These are phyloP conservation scores for Chalciporus piperatoides DNA, from an alignment of 1,284 basidiomycete species.

Conservation along the genomic window DNA sequence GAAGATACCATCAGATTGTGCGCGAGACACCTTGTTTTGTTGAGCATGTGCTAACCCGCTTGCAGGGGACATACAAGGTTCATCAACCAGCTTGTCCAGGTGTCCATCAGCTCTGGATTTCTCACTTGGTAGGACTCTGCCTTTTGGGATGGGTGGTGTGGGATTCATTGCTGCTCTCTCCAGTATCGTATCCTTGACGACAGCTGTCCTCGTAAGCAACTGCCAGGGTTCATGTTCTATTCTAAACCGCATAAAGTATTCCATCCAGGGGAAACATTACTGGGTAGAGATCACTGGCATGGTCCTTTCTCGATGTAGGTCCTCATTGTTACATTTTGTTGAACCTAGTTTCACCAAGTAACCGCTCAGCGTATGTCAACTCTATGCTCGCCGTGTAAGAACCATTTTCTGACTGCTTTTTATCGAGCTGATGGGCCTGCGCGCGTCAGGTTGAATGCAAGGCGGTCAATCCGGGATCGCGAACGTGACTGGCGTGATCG, in stretches of 20 bases:
- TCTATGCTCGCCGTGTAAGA: slow-evolving; percentile 12
- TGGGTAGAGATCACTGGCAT: slow-evolving; percentile 8
- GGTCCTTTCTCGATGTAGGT: slow-evolving; percentile 9
- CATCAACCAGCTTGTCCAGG: slow-evolving; percentile 6
- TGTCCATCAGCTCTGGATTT: slow-evolving; percentile 5
- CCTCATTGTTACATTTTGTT: neutral
- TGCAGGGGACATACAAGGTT: neutral
- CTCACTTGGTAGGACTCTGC: slow-evolving; percentile 8
- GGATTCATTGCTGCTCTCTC: neutral
- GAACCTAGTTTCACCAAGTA: neutral
- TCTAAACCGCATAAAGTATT: slow-evolving; percentile 2
- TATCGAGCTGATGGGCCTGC: neutral
- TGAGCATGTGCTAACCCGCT: neutral
- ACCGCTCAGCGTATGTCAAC: slow-evolving; percentile 9
- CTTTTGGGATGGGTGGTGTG: neutral
- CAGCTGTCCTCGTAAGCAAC: slow-evolving; percentile 6
- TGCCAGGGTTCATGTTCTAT: no score
- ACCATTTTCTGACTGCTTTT: neutral
- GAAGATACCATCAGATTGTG: neutral
- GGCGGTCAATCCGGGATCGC: slow-evolving; percentile 9
- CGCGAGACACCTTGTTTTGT: neutral
- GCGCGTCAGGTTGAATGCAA: slow-evolving; percentile 10
- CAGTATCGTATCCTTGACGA: slow-evolving; percentile 5
- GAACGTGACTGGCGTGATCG: slow-evolving; percentile 1
- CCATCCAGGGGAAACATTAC: slow-evolving; percentile 1